phyloP scores from a whole-genome alignment of 768 basidiomycete genomes.

The Dendrothele bispora region DNA sequence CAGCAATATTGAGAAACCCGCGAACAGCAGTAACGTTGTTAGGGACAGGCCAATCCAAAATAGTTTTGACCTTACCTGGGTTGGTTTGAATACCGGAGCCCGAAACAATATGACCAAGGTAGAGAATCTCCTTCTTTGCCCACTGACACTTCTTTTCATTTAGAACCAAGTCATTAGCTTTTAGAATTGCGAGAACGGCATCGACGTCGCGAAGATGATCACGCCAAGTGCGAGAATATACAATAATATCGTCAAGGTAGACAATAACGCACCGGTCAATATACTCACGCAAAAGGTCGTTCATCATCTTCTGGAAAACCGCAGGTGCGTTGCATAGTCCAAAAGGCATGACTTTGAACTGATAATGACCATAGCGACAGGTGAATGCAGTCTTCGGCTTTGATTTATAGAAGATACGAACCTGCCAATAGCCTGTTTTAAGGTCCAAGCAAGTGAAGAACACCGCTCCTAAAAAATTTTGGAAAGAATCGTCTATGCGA shows the following conservation, averaged over 20 bases:
- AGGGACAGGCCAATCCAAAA: neutral
- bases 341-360: slow-evolving; percentile 31
- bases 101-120: slow-evolving; percentile 15
- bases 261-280: slow-evolving; percentile 28
- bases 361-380: slow-evolving; percentile 33
- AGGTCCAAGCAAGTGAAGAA: slow-evolving; percentile 33
- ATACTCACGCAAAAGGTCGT: slow-evolving; percentile 22
- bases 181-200: slow-evolving; percentile 15
- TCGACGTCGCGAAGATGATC: slow-evolving; percentile 11
- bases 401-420: slow-evolving; percentile 31
- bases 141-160: slow-evolving; percentile 30
- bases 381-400: slow-evolving; percentile 37
- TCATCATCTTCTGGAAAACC: slow-evolving; percentile 27
- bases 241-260: slow-evolving; percentile 34
- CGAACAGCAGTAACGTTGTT: neutral
- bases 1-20: neutral
- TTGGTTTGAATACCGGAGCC: neutral
- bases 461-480: slow-evolving; percentile 14
- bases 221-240: slow-evolving; percentile 19
- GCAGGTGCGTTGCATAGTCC: slow-evolving; percentile 21
- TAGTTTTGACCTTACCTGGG: neutral
- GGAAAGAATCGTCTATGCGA: slow-evolving; percentile 12
- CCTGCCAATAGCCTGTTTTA: slow-evolving; percentile 28
- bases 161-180: slow-evolving; percentile 15
- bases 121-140: slow-evolving; percentile 7